These are phyloP conservation scores for Aspergillus conjunctus DNA, from an alignment of 495 filamentous ascomycete genomes.

Conservation along the genomic window DNA sequence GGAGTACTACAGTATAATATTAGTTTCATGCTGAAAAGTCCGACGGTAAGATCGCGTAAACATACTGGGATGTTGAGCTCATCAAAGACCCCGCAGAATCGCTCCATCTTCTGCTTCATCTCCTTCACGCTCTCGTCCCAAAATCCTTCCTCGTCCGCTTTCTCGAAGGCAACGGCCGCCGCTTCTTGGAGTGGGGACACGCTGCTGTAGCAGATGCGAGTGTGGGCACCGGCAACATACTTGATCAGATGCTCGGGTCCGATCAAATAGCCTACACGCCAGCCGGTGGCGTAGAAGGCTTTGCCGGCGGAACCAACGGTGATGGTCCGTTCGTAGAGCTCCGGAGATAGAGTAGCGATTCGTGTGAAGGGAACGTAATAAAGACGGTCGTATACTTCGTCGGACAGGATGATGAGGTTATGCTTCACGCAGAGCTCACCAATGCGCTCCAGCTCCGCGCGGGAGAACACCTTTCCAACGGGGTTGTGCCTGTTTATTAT, in stretches of 20 bases:
- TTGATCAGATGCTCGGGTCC: slow-evolving; percentile 87
- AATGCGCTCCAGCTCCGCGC: slow-evolving; percentile 78
- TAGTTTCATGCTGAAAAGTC: not conserved
- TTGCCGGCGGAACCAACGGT: slow-evolving; percentile 96
- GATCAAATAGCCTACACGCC: slow-evolving; percentile 95
- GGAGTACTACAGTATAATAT: slow-evolving; percentile 58
- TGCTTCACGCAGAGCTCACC: slow-evolving; percentile 90
- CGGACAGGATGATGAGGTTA: slow-evolving; percentile 92
- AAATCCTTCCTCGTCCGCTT: slow-evolving; percentile 81
- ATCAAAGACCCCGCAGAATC: slow-evolving; percentile 84
- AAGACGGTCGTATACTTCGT: slow-evolving; percentile 95
- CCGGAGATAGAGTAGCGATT: slow-evolving; percentile 83
- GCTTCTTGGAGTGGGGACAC: slow-evolving; percentile 95
- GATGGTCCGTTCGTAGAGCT: slow-evolving; percentile 82
- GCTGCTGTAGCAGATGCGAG: slow-evolving; percentile 92
- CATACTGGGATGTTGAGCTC: slow-evolving; percentile 79
- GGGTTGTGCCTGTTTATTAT: slow-evolving; percentile 74
- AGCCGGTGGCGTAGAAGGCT: slow-evolving; percentile 97
- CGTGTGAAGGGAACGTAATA: slow-evolving; percentile 94
- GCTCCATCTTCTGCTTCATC: slow-evolving; percentile 86
- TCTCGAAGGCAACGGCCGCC: slow-evolving; percentile 91
- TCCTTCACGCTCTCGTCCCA: slow-evolving; percentile 83
- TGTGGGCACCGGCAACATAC: slow-evolving; percentile 90
- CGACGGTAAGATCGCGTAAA: slow-evolving; percentile 10
- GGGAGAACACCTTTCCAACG: slow-evolving; percentile 90